These are phyloP conservation scores for Mycena crocata DNA, from an alignment of 768 basidiomycete species.

Conservation along the genomic window DNA sequence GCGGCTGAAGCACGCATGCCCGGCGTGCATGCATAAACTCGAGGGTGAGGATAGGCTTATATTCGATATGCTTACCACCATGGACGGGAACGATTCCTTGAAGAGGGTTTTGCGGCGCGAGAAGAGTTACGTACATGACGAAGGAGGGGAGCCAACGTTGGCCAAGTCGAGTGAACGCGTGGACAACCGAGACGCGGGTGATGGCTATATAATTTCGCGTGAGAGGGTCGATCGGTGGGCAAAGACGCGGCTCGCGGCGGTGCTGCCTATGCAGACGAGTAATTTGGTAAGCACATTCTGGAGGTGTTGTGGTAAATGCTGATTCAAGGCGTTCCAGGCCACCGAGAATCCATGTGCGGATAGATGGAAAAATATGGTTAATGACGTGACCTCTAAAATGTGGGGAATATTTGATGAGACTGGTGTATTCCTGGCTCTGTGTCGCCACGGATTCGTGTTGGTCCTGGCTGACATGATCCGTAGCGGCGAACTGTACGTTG, in stretches of 20 bases:
- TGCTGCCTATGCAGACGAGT: not conserved
- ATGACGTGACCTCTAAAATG: constrained; percentile 29
- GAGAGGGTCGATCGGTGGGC: constrained; percentile 27
- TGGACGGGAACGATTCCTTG: constrained; percentile 42
- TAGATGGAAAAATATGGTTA: constrained; percentile 33
- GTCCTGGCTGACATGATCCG: constrained; percentile 20
- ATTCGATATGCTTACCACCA: constrained; percentile 32
- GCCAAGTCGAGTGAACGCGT: constrained; percentile 15
- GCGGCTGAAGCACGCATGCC: constrained; percentile 40
- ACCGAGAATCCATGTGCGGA: constrained; percentile 26
- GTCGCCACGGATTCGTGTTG: constrained; percentile 31
- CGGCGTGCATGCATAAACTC: constrained; percentile 39
- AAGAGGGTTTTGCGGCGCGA: constrained; percentile 23
- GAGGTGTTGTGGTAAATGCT: not conserved
- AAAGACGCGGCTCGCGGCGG: not conserved
- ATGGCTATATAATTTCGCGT: constrained; percentile 21
- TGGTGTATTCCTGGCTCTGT: constrained; percentile 27
- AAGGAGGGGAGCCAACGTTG: constrained; percentile 12
- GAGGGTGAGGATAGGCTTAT: constrained; percentile 33
- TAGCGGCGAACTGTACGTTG: constrained; percentile 14
- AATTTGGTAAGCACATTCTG: not conserved
- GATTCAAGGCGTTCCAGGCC: not conserved
- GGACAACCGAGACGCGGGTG: constrained; percentile 13
- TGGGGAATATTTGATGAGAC: too few relatives aligned
- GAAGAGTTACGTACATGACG: not conserved